Conservation (phyloP, 2,329 filamentous ascomycete genomes). For the Basipetospora sp. region DNA sequence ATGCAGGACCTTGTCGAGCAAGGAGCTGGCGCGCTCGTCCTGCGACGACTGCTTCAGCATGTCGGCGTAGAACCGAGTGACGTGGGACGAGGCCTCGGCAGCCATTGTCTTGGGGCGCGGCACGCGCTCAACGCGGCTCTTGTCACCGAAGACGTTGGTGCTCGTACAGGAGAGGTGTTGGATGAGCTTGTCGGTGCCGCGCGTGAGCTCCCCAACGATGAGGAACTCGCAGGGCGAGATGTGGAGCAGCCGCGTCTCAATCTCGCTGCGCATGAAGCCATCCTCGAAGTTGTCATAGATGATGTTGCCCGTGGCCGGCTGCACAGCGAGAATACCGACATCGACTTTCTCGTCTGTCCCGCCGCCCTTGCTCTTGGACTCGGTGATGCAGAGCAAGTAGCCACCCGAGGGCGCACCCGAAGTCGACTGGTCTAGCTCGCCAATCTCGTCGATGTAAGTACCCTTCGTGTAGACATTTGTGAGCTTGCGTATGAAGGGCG, state of each 20-base stretch:
- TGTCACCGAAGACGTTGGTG: slow-evolving; percentile 84
- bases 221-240: slow-evolving; percentile 93
- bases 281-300: slow-evolving; percentile 94
- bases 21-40: slow-evolving; percentile 41
- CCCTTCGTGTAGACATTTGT: slow-evolving; percentile 97
- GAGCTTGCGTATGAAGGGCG: slow-evolving; percentile 80
- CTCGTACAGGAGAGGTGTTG: slow-evolving; percentile 78
- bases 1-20: slow-evolving; percentile 75
- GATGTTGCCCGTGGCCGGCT: slow-evolving; percentile 88
- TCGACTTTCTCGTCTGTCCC: slow-evolving; percentile 88
- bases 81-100: slow-evolving; percentile 72
- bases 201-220: slow-evolving; percentile 79
- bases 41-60: slow-evolving; percentile 53
- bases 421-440: slow-evolving; percentile 50
- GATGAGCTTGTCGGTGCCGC: slow-evolving; percentile 81
- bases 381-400: slow-evolving; percentile 87
- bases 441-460: slow-evolving; percentile 88
- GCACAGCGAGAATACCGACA: slow-evolving; percentile 82
- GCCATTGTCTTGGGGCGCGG: slow-evolving; percentile 66
- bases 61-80: slow-evolving; percentile 81
- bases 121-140: slow-evolving; percentile 69
- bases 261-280: slow-evolving; percentile 90
- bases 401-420: slow-evolving; percentile 46
- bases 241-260: slow-evolving; percentile 87
- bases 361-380: slow-evolving; percentile 60